Evolutionary conservation across 352 stramenopile genomes (phyloP).

Genomic region (Phytophthora cactorum): DNA sequence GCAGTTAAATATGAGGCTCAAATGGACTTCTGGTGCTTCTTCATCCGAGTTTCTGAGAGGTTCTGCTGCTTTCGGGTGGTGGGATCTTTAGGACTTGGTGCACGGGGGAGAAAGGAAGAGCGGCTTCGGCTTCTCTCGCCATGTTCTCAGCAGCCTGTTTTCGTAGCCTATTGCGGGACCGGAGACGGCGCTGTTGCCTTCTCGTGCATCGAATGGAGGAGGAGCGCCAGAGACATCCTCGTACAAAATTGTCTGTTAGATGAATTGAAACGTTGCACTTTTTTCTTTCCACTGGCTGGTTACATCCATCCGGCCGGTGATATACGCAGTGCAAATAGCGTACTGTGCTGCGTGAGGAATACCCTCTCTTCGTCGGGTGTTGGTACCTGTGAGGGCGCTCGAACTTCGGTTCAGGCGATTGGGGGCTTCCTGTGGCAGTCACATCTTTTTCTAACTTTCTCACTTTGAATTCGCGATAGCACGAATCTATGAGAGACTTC

Average conservation of each 20-base stretch:
- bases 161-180: slow-evolving; percentile 57
- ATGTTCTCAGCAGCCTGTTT: slow-evolving; percentile 43
- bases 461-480: no score
- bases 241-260: neutral
- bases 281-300: slow-evolving; percentile 77
- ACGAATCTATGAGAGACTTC: no score
- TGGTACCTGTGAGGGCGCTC: slow-evolving; percentile 19
- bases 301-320: slow-evolving; percentile 55
- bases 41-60: slow-evolving; percentile 33
- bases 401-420: slow-evolving; percentile 13
- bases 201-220: slow-evolving; percentile 50
- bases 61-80: slow-evolving; percentile 13
- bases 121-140: slow-evolving; percentile 19
- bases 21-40: slow-evolving; percentile 45
- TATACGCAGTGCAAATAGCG: slow-evolving; percentile 87
- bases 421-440: slow-evolving; percentile 42
- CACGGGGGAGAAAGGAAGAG: slow-evolving; percentile 35
- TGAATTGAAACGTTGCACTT: slow-evolving; percentile 38
- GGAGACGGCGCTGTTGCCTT: slow-evolving; percentile 40
- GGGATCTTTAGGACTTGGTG: slow-evolving; percentile 28
- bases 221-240: slow-evolving; percentile 43
- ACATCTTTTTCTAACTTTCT: slow-evolving; percentile 25
- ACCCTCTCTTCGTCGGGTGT: slow-evolving; percentile 22
- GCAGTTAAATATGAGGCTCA: slow-evolving; percentile 85
- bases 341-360: slow-evolving; percentile 50